Conservation (phyloP, 495 filamentous ascomycete species). For the Podospora sp. region DNA sequence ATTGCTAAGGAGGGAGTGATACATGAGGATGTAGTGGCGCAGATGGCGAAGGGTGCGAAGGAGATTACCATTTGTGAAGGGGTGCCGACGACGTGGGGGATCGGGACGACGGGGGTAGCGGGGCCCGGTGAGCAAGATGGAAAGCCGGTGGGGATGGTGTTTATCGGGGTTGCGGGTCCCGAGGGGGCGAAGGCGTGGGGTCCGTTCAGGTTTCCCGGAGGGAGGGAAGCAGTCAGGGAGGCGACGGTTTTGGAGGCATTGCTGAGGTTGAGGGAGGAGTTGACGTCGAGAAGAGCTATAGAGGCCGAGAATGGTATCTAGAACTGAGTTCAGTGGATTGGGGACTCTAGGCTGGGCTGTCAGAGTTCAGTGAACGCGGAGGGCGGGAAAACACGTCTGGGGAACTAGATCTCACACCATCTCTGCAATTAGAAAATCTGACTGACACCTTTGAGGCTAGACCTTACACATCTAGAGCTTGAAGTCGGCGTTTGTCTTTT, state of each 20-base stretch:
- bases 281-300: background rate
- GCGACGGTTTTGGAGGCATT: constrained; percentile 16
- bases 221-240: constrained; percentile 12
- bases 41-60: constrained; percentile 38
- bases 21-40: constrained; percentile 35
- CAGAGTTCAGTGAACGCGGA: too few relatives aligned
- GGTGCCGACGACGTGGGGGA: constrained; percentile 33
- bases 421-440: too few relatives aligned
- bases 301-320: background rate
- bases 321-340: background rate
- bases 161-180: constrained; percentile 28
- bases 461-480: constrained; percentile 53
- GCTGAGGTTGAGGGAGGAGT: constrained; percentile 9
- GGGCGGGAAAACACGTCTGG: too few relatives aligned
- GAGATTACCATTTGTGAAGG: constrained; percentile 22
- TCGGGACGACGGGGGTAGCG: constrained; percentile 39
- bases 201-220: constrained; percentile 33
- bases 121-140: constrained; percentile 35
- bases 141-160: constrained; percentile 33
- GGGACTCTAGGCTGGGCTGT: too few relatives aligned
- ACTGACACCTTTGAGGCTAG: too few relatives aligned
- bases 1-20: constrained; percentile 38
- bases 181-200: constrained; percentile 23
- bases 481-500: constrained; percentile 73
- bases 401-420: too few relatives aligned